Evolutionary conservation across 148 eudicot genomes (phyloP).

Genomic region (Polygonum maritimum): DNA sequence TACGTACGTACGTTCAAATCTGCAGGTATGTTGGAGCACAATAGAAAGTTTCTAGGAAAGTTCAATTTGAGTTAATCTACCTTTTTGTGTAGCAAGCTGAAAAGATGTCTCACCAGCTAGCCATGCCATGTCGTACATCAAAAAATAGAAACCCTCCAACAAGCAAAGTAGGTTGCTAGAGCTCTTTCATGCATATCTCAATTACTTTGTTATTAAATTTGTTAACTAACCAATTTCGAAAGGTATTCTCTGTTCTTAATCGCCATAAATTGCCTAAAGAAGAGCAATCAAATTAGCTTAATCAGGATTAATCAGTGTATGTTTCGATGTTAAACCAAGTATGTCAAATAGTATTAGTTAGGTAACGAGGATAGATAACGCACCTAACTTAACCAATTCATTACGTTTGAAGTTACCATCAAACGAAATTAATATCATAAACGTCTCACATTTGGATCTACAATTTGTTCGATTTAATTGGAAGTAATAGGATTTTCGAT

Average conservation of each 20-base stretch:
- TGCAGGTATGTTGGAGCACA: not conserved
- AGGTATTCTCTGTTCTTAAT: not conserved
- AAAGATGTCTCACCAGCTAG: not conserved
- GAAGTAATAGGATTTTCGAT: not conserved
- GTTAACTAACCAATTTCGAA: slow-evolving; percentile 2
- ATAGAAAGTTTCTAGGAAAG: not conserved
- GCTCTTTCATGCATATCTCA: not conserved
- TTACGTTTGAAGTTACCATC: not conserved
- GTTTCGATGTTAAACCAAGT: not conserved
- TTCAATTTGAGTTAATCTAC: not conserved
- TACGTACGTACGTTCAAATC: too few relatives aligned
- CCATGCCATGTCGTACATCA: not conserved
- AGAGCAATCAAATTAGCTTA: not conserved
- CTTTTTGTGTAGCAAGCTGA: not conserved
- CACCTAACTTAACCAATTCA: not conserved
- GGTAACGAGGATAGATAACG: not conserved
- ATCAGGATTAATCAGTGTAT: not conserved
- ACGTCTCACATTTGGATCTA: not conserved
- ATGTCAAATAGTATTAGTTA: slow-evolving; percentile 1
- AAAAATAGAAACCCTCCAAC: not conserved
- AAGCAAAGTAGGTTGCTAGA: not conserved
- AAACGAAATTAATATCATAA: not conserved
- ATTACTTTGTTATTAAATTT: not conserved
- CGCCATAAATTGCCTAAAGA: not conserved
- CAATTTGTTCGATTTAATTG: not conserved